Percentiles rank a stretch among this genome's conserved stretches.
Evolutionary conservation across 352 stramenopile species (phyloP).

Genomic region (Pythium aristosporum): DNA sequence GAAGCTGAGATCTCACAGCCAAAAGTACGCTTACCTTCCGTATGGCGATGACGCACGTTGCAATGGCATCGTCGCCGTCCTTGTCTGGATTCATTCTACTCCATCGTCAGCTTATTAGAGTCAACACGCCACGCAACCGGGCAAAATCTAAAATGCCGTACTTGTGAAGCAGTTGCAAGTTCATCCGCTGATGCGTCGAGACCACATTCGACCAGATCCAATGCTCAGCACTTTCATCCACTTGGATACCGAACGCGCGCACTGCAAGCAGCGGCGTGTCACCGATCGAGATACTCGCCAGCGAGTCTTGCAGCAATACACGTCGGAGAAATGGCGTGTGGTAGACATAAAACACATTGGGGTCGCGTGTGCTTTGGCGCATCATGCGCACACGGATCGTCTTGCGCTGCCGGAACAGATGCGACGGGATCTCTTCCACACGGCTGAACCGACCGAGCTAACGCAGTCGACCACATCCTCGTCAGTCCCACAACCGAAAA

Average conservation of each 20-base stretch:
- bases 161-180: conserved; percentile 55
- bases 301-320: conserved; percentile 52
- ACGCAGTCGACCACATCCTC: not conserved
- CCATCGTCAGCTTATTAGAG: not conserved
- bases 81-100: conserved; percentile 3
- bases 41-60: conserved; percentile 54
- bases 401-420: conserved; percentile 64
- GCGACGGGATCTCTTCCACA: conserved; percentile 61
- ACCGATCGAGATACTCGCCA: conserved; percentile 31
- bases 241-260: conserved; percentile 66
- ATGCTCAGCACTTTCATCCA: conserved; percentile 66
- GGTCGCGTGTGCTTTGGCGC: conserved; percentile 56
- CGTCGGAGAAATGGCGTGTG: conserved; percentile 72
- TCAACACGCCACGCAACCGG: no score
- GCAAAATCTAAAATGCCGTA: conserved; percentile 21
- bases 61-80: conserved; percentile 27
- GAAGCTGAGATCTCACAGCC: not conserved
- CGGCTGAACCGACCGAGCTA: conserved; percentile 52
- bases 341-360: conserved; percentile 82
- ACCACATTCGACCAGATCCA: conserved; percentile 71
- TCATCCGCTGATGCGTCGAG: conserved; percentile 64
- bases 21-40: conserved; percentile 31
- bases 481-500: not conserved
- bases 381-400: conserved; percentile 75
- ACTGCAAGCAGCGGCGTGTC: conserved; percentile 47